Base-by-base conservation (phyloP, 1,284 basidiomycete species). In the Volvariella volvacea region DNA sequence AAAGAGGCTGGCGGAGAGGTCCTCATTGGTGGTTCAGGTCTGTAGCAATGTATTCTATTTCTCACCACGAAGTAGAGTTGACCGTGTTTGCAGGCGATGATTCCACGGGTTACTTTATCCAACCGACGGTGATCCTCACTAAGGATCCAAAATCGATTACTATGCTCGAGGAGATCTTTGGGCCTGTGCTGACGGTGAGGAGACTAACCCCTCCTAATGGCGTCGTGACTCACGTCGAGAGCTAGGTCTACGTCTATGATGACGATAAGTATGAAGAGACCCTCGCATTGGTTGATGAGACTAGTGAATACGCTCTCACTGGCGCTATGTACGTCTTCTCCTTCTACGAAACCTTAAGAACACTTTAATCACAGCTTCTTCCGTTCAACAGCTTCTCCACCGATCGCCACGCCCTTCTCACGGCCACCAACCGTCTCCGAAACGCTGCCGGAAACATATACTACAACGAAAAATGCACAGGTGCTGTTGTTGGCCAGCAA, bases 111-210 rank as follows among this genome's bases (percentile, higher is more conserved):
- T 99, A 83, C 77, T 99, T 86, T 62, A 73, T 99, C 54, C 80
- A 95, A 65, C 95, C 95, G 3, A 99, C 96, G 12, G 82, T 98
- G 48, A 95, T 99, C 59, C 70, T 92, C 53, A 96, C 88, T 57
- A 89, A 89, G 64, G 91, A 99, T 64, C 93, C 95, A 42, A 80
- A 81, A 56, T 89, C 85, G 3, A 70, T 96, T 42, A 96, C 94
- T 8, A 92, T 99, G 82, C 80, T 79, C 22, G 91, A 97, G 57
- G 95, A 99, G 69, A 90, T 99, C 58, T 98, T 99, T 55, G 96
- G 96, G 3, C 96, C 96, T 30, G 94, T 99, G 43, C 63, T 98
- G 49, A 97, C 95, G 31, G 90, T 91, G 55, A 57, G 73, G 65
- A 45, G 19, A 44, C 49, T 15, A 46, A 15, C 15, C 33, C 38